A percentile compares a stretch with the other conserved stretches of the same genome.
Evolutionary conservation across 306 rosid genomes (phyloP).

Genomic region (Pyrus pyrifolia): DNA sequence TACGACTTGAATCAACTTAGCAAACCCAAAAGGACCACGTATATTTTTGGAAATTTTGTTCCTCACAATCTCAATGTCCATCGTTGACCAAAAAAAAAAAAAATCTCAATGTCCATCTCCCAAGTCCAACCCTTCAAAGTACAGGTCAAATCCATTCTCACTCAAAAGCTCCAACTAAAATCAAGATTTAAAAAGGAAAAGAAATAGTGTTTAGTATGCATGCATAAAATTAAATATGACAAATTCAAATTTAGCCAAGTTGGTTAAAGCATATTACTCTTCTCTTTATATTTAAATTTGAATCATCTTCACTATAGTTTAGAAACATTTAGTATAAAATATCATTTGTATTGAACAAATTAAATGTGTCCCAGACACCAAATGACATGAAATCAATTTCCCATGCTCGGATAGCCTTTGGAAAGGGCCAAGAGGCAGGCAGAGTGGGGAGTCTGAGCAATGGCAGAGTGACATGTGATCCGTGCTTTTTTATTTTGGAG

Average conservation of each 20-base stretch:
- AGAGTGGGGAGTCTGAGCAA: slow-evolving; percentile 8
- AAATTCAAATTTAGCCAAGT: no score
- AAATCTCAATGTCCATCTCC: not conserved
- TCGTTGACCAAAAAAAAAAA: not conserved
- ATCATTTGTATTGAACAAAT: no score
- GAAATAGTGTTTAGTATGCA: not conserved
- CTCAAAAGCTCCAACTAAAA: not conserved
- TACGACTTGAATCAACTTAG: not conserved
- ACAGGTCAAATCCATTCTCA: not conserved
- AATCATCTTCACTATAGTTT: no score
- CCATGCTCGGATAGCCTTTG: slow-evolving; percentile 2
- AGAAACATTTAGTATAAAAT: no score
- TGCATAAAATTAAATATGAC: not conserved
- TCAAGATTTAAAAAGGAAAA: not conserved
- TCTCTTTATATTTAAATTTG: no score
- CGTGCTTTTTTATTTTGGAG: not conserved
- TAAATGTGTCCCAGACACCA: not conserved
- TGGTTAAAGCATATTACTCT: no score
- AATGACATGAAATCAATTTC: slow-evolving; percentile 7
- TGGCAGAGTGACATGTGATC: slow-evolving; percentile 23
- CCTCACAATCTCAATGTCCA: not conserved
- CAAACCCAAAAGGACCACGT: not conserved
- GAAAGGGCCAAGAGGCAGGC: slow-evolving; percentile 13
- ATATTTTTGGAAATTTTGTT: not conserved
- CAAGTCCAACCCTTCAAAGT: not conserved